phyloP scores from a whole-genome alignment of 495 filamentous ascomycete genomes.

The Penicillium angulare region DNA sequence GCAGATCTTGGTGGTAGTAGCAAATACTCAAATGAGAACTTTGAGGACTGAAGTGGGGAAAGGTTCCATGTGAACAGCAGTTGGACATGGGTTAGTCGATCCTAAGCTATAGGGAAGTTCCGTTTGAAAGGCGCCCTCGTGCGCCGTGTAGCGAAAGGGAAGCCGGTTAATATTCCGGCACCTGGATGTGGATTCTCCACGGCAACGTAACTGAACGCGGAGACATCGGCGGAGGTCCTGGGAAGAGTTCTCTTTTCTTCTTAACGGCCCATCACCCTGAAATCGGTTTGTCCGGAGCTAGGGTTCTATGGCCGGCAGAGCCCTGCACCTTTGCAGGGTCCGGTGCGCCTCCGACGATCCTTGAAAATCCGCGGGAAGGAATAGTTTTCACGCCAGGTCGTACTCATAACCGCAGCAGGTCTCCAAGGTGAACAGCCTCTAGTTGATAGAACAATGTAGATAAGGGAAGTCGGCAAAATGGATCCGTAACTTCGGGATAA shows the following conservation, averaged over 20 bases:
- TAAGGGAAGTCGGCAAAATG: conserved; percentile 71
- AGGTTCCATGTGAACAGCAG: conserved; percentile 69
- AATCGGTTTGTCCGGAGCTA: conserved; percentile 53
- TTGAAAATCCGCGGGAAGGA: conserved; percentile 69
- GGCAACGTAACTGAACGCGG: conserved; percentile 65
- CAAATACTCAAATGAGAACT: conserved; percentile 76
- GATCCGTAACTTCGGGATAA: conserved; percentile 72
- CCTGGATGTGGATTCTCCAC: conserved; percentile 64
- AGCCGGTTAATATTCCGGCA: conserved; percentile 70
- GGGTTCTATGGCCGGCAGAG: conserved; percentile 37
- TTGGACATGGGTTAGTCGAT: conserved; percentile 69
- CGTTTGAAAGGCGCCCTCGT: conserved; percentile 60
- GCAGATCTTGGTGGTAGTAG: conserved; percentile 74
- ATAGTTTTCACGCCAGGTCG: conserved; percentile 66
- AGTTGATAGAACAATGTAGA: conserved; percentile 71
- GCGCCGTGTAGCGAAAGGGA: conserved; percentile 63
- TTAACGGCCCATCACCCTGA: conserved; percentile 46
- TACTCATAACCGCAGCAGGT: conserved; percentile 71
- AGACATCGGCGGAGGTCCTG: conserved; percentile 51
- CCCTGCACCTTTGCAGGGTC: conserved; percentile 62
- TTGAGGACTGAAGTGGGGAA: conserved; percentile 72
- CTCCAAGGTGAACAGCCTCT: conserved; percentile 72
- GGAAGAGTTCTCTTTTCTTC: conserved; percentile 38
- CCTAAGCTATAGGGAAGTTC: conserved; percentile 65
- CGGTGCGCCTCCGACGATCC: conserved; percentile 63